phyloP scores from a whole-genome alignment of 352 stramenopile species.

The Pythium aristosporum region DNA sequence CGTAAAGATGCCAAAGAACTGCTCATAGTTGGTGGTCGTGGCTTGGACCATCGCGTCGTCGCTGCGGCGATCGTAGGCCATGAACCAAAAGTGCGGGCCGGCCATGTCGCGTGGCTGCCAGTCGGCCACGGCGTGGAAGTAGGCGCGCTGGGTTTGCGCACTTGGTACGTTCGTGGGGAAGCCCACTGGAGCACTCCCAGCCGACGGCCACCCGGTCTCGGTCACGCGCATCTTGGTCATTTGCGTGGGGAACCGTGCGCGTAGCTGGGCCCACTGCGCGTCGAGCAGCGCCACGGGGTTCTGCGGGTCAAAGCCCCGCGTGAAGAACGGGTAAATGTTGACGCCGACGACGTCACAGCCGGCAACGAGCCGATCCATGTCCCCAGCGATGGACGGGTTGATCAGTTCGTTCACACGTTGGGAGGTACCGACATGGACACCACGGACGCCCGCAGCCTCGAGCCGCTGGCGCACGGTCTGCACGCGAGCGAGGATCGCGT shows the following conservation, averaged over 20 bases:
- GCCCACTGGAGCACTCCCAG: constrained; percentile 1
- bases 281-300: constrained; percentile 22
- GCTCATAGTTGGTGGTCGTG: constrained; percentile 37
- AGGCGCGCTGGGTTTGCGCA: constrained; percentile 14
- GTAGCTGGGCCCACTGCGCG: constrained; percentile 24
- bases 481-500: constrained; percentile 20
- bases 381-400: background rate
- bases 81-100: constrained; percentile 54
- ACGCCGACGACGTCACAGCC: constrained; percentile 36
- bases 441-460: background rate
- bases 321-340: constrained; percentile 45
- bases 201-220: constrained; percentile 32
- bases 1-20: constrained; percentile 59
- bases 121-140: constrained; percentile 30
- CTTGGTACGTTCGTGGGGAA: constrained; percentile 18
- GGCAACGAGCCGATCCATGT: constrained; percentile 19
- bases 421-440: constrained; percentile 31
- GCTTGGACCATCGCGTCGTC: constrained; percentile 38
- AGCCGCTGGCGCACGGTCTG: constrained; percentile 22
- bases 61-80: constrained; percentile 49
- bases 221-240: constrained; percentile 28
- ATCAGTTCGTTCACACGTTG: constrained; percentile 37
- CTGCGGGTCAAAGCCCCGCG: constrained; percentile 19
- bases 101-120: constrained; percentile 25
- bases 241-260: constrained; percentile 12